Percentiles rank a stretch among this genome's conserved stretches.
Conservation (phyloP, 257 asterid genomes). For the Ehretia macrophylla region DNA sequence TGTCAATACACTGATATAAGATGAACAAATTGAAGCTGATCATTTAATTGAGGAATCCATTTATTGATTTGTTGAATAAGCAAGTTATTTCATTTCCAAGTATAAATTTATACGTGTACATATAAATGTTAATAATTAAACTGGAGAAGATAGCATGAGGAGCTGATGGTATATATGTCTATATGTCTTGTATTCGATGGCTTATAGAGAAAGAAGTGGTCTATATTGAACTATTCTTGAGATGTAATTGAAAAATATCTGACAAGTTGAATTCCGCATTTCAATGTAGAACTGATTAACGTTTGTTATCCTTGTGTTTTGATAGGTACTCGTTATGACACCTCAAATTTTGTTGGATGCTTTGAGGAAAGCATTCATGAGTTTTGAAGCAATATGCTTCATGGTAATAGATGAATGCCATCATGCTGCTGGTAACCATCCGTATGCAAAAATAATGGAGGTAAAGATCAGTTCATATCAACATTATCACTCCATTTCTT, state of each 20-base stretch:
- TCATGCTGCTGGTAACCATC: constrained; percentile 78
- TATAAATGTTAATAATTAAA: no score
- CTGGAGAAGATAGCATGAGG: no score
- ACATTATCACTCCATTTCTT: constrained; percentile 7
- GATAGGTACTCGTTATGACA: constrained; percentile 84
- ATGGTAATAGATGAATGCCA: constrained; percentile 83
- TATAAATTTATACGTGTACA: no score
- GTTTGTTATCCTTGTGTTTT: constrained; percentile 5
- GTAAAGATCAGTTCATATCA: constrained; percentile 28
- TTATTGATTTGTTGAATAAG: no score
- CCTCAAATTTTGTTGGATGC: constrained; percentile 83
- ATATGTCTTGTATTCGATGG: no score
- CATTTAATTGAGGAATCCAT: no score
- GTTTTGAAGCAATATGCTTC: constrained; percentile 44
- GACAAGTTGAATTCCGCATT: background rate
- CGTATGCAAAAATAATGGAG: constrained; percentile 76
- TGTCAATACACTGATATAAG: no score
- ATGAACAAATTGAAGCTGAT: no score
- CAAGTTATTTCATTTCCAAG: no score
- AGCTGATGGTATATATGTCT: no score
- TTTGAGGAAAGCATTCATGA: constrained; percentile 56
- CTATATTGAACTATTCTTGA: background rate
- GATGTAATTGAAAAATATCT: background rate
- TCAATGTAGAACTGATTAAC: background rate
- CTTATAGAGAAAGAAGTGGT: background rate